Conservation (phyloP, 805 yeast genomes). For the Kazachstania bromeliacearum region DNA sequence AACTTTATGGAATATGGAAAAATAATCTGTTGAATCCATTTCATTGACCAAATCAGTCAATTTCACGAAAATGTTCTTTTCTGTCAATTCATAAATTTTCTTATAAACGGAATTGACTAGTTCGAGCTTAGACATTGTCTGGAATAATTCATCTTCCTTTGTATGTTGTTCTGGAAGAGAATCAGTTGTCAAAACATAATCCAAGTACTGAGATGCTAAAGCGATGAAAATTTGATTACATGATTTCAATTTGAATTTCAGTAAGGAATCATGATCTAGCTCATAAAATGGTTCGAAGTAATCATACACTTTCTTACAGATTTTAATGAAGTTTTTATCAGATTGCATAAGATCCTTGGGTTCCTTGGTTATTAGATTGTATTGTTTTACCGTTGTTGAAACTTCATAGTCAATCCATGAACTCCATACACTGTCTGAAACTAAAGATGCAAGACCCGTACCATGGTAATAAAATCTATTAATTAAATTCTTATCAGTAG, state of each 20-base stretch:
- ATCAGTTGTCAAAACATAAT: constrained; percentile 15
- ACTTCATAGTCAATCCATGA: constrained; percentile 43
- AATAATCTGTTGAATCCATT: constrained; percentile 13
- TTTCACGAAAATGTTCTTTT: constrained; percentile 13
- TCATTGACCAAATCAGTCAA: constrained; percentile 19
- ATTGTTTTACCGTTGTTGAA: constrained; percentile 36
- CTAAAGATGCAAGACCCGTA: constrained; percentile 26
- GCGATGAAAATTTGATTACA: constrained; percentile 23
- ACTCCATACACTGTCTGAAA: constrained; percentile 28
- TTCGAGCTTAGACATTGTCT: constrained; percentile 20
- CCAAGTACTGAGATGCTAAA: constrained; percentile 17
- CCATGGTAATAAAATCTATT: constrained; percentile 36
- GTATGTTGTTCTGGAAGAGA: constrained; percentile 13
- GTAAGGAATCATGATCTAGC: constrained; percentile 12
- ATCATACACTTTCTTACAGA: constrained; percentile 36
- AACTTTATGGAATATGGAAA: constrained; percentile 27
- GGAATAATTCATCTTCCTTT: constrained; percentile 19
- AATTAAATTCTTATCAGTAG: constrained; percentile 31
- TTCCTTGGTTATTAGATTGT: constrained; percentile 33
- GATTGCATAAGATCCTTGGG: constrained; percentile 14
- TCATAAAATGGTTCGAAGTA: constrained; percentile 33
- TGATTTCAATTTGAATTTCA: constrained; percentile 19
- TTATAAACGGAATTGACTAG: constrained; percentile 11
- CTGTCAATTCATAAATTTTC: constrained; percentile 13
- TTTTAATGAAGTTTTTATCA: constrained; percentile 34